phyloP scores from a whole-genome alignment of 805 yeast species.

The Tetrapisispora taiwanensis region DNA sequence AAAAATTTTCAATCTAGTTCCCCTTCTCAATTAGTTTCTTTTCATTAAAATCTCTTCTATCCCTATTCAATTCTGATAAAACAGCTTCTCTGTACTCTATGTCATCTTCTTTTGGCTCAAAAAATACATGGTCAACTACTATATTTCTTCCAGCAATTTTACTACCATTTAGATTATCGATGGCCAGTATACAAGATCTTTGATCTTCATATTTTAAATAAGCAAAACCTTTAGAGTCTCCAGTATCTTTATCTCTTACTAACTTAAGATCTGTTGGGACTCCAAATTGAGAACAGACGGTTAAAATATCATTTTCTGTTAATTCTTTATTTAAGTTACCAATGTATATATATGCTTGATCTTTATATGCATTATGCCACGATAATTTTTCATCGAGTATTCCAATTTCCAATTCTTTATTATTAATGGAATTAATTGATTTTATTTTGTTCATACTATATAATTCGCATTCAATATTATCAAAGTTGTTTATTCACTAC shows the following conservation, averaged over 20 bases:
- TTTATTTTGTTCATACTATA: constrained; percentile 14
- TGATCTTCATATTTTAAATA: constrained; percentile 77
- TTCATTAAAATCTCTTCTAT: neutral
- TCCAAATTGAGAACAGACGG: constrained; percentile 83
- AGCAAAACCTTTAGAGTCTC: constrained; percentile 65
- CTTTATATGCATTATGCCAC: constrained; percentile 81
- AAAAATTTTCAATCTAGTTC: too few relatives aligned
- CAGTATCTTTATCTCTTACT: constrained; percentile 54
- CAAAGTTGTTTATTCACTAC: too few relatives aligned
- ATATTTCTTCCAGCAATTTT: constrained; percentile 40
- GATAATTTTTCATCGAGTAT: constrained; percentile 50
- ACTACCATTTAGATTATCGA: constrained; percentile 77
- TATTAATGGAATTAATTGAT: constrained; percentile 48
- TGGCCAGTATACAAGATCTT: constrained; percentile 70
- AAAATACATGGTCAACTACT: constrained; percentile 65
- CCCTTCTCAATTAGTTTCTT: neutral
- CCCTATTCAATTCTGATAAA: constrained; percentile 18
- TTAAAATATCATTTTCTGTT: constrained; percentile 65
- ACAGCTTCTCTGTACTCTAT: constrained; percentile 36
- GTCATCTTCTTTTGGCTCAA: constrained; percentile 44
- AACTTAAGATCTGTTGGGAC: constrained; percentile 68
- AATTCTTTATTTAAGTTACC: constrained; percentile 58
- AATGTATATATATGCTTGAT: constrained; percentile 68
- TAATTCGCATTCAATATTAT: too few relatives aligned
- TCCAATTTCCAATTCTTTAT: constrained; percentile 54